These are phyloP conservation scores for Venturia pyrina DNA, from an alignment of 2,329 filamentous ascomycete genomes.

Conservation along the genomic window DNA sequence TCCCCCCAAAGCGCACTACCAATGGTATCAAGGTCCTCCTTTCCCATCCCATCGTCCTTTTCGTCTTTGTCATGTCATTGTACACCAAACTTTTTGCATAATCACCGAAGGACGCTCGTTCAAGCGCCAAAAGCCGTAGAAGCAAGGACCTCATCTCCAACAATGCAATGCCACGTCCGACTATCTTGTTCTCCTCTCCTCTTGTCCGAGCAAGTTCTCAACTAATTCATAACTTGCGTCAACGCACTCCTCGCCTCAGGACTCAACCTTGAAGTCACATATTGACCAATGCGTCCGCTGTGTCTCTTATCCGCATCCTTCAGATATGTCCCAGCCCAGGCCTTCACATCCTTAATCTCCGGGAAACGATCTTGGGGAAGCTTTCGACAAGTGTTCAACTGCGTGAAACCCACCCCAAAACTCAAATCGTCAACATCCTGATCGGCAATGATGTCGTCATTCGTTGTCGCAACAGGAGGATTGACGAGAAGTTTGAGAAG, in stretches of 20 bases:
- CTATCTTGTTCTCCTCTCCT: too few relatives aligned
- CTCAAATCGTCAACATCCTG: conserved; percentile 90
- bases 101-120: neutral
- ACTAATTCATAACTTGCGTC: conserved; percentile 14
- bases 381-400: conserved; percentile 80
- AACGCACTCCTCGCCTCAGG: conserved; percentile 31
- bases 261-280: conserved; percentile 59
- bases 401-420: conserved; percentile 90
- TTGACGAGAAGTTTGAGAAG: conserved; percentile 83
- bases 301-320: conserved; percentile 67
- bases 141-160: neutral
- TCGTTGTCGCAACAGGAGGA: conserved; percentile 58
- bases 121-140: neutral
- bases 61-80: neutral
- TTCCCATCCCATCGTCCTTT: neutral
- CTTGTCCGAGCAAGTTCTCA: neutral
- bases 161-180: neutral
- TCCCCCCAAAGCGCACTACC: neutral
- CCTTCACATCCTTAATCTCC: conserved; percentile 66
- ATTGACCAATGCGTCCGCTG: conserved; percentile 58
- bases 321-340: conserved; percentile 75
- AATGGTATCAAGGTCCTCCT: conserved; percentile 3
- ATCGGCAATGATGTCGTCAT: conserved; percentile 69
- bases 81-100: neutral
- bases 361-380: conserved; percentile 71